These are phyloP conservation scores for Collybia nuda DNA, from an alignment of 768 basidiomycete genomes.

Conservation along the genomic window DNA sequence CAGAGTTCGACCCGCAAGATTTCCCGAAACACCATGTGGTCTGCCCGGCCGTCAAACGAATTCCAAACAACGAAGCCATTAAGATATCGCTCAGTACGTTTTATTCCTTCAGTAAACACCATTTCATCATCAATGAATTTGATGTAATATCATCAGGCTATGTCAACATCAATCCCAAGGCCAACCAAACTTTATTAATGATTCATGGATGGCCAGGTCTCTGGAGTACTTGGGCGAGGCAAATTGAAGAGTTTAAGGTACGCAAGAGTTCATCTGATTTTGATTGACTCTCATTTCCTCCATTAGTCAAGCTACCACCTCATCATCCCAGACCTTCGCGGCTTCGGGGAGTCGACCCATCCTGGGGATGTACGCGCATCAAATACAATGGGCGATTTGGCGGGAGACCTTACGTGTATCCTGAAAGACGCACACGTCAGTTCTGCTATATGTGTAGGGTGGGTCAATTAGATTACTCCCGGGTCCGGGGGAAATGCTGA, in stretches of 20 bases:
- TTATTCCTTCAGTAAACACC: background rate
- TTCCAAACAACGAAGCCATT: conserved; percentile 24
- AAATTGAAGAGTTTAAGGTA: conserved; percentile 68
- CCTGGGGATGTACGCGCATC: conserved; percentile 62
- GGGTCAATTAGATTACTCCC: conserved; percentile 10
- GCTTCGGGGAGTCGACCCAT: conserved; percentile 68
- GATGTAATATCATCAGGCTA: conserved; percentile 42
- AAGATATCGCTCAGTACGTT: conserved; percentile 47
- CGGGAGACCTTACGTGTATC: conserved; percentile 63
- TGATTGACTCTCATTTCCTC: background rate
- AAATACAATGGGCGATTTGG: conserved; percentile 58
- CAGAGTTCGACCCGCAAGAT: conserved; percentile 35
- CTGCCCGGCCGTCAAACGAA: conserved; percentile 44
- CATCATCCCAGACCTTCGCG: conserved; percentile 63
- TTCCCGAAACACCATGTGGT: conserved; percentile 31
- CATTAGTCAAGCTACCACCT: conserved; percentile 59
- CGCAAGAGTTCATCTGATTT: background rate
- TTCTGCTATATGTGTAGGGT: conserved; percentile 66
- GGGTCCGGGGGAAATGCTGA: background rate
- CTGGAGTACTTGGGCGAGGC: conserved; percentile 75
- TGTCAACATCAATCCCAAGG: conserved; percentile 57
- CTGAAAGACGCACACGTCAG: conserved; percentile 48
- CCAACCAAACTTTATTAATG: conserved; percentile 55
- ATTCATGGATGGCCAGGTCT: conserved; percentile 81
- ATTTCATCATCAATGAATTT: background rate